Conservation (phyloP, 2,329 filamentous ascomycete species). For the Colletotrichum cereale region DNA sequence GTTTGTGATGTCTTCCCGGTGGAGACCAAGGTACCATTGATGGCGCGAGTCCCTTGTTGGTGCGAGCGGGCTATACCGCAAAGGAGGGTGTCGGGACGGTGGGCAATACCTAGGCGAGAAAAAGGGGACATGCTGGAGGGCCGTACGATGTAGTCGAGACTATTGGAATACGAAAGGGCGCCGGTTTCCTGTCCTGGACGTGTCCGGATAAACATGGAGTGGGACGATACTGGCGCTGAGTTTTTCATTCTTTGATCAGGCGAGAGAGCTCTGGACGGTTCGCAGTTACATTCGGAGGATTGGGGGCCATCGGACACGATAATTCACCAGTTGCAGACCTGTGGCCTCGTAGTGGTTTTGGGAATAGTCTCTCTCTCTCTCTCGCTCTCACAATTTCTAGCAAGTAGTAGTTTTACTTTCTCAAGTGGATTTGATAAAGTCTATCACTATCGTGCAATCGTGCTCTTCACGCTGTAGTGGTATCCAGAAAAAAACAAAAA, state of each 20-base stretch:
- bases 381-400: not conserved
- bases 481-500: conserved; percentile 21
- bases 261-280: not conserved
- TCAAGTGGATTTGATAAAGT: conserved; percentile 4
- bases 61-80: not conserved
- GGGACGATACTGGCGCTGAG: not conserved
- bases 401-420: not conserved
- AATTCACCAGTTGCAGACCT: no score
- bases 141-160: not conserved
- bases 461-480: conserved; percentile 23
- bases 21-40: conserved; percentile 6
- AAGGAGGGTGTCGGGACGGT: not conserved
- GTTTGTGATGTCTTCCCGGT: not conserved
- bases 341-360: not conserved
- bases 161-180: not conserved
- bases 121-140: not conserved
- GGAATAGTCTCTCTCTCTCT: no score
- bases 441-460: conserved; percentile 14
- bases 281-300: not conserved
- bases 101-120: not conserved
- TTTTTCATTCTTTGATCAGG: conserved; percentile 4
- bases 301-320: not conserved
- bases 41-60: not conserved
- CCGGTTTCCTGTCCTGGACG: not conserved
- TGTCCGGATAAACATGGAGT: not conserved